Evolutionary conservation across 139 green algal species (phyloP), one percentile per base, ranked within the genome.

Genomic region (Chlorella sp.): DNA sequence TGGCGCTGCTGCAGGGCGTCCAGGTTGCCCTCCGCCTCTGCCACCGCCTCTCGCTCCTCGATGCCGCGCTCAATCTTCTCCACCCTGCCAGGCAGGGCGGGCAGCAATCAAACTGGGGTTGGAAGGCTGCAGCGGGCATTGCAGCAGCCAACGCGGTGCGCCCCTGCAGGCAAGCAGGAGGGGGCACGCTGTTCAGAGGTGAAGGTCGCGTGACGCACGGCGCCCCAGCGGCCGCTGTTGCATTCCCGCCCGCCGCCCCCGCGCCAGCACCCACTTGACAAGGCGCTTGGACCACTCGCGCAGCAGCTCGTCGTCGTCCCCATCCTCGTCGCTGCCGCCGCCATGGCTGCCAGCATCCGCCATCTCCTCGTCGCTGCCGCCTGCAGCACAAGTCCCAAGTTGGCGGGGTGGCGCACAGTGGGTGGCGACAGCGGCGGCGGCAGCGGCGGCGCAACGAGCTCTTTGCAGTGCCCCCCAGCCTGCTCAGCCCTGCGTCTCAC

Each of bases 281-380:
- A 88, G 65, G 14, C 65, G 48, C 43, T 56, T 65, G 2, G 81
- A 88, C 80, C 85, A 89, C 43, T 88, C 72, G 1, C 80, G 69
- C 65, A 84, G 74, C 40, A 86, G 32, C 36, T 84, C 87, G 13
- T 82, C 64, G 19, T 87, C 84, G 2, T 68, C 81, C 32, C 54
- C 78, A 32, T 81, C 86, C n/a, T 78, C 81, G 0, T 74, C 77
- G 3, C 80, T 77, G 1, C 76, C 70, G 7, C 60, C 68, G 28
- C 58, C 44, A 17, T 77, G 70, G n/a, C 65, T 73, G 65, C 38
- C 69, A 30, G 38, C 72, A 38, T 78, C 80, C 4, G 28, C 54
- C 80, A 81, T 77, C 20, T 86, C 60, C 38, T 80, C 67, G 9
- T 88, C 80, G 22, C 34, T 80, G 32, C 43, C 60, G 40, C 43